Evolutionary conservation across 2,329 filamentous ascomycete genomes (phyloP).

Genomic region (Epichloe sibirici): DNA sequence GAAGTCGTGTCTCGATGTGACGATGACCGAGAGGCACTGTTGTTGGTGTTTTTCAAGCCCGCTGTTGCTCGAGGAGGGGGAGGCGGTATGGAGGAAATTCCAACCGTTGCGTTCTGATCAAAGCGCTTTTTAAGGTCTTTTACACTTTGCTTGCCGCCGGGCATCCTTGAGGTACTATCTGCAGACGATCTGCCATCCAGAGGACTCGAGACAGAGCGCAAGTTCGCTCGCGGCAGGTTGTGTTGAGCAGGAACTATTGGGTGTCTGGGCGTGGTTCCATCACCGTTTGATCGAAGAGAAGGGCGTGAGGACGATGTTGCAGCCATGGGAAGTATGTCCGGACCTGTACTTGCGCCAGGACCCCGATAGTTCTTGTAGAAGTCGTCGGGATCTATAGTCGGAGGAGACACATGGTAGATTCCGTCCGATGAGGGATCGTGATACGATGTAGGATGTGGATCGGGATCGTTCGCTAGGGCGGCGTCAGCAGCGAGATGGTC

Average conservation of each 20-base stretch:
- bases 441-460: not conserved
- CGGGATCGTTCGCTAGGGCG: not conserved
- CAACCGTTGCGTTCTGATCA: conserved; percentile 41
- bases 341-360: conserved; percentile 22
- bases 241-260: conserved; percentile 28
- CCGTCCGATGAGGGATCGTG: conserved; percentile 12
- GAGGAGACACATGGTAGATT: conserved; percentile 26
- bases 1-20: conserved; percentile 8
- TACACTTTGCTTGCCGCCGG: conserved; percentile 50
- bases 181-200: conserved; percentile 29
- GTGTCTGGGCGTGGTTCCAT: conserved; percentile 36
- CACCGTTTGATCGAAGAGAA: conserved; percentile 36
- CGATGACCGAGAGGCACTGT: not conserved
- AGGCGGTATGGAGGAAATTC: not conserved
- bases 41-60: not conserved
- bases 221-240: conserved; percentile 27
- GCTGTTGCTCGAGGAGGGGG: not conserved
- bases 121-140: conserved; percentile 72
- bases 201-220: conserved; percentile 46
- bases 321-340: conserved; percentile 24
- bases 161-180: conserved; percentile 17
- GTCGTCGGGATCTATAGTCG: conserved; percentile 38
- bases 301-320: conserved; percentile 26
- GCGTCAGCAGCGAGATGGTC: conserved; percentile 5
- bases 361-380: conserved; percentile 41